These are phyloP conservation scores for Hypericum androsaemum DNA, from an alignment of 345 rosid genomes.

Conservation along the genomic window DNA sequence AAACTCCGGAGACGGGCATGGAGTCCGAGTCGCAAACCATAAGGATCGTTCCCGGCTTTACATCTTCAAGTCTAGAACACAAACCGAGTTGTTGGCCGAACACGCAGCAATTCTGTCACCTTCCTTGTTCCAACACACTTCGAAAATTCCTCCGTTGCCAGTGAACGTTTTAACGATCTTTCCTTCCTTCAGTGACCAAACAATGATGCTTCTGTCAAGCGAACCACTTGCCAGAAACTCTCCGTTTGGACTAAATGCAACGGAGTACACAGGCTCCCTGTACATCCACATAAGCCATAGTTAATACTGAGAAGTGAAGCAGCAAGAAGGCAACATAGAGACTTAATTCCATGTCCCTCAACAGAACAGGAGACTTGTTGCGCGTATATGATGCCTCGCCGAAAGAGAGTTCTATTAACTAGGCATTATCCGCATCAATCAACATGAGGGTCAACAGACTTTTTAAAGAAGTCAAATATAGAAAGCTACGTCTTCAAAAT, in stretches of 20 bases:
- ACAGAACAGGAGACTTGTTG: no score
- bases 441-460: no score
- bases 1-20: not conserved
- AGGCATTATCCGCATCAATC: no score
- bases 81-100: slow-evolving; percentile 73
- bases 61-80: slow-evolving; percentile 89
- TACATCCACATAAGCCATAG: slow-evolving; percentile 5
- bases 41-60: slow-evolving; percentile 8
- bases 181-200: slow-evolving; percentile 91
- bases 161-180: slow-evolving; percentile 83
- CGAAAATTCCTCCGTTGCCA: slow-evolving; percentile 85
- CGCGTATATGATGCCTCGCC: no score
- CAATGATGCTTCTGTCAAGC: slow-evolving; percentile 69
- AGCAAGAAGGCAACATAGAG: not conserved
- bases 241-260: slow-evolving; percentile 97
- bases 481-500: no score
- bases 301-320: not conserved
- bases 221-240: slow-evolving; percentile 96
- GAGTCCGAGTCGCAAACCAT: no score
- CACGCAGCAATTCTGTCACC: slow-evolving; percentile 97
- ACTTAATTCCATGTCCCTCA: no score
- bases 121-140: slow-evolving; percentile 97
- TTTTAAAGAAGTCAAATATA: no score
- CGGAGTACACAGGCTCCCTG: slow-evolving; percentile 90
- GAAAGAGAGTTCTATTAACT: no score